A percentile compares a stretch with the other conserved stretches of the same genome.
These are phyloP conservation scores for Erysimum cheiri DNA, from an alignment of 441 rosid species.

Conservation along the genomic window DNA sequence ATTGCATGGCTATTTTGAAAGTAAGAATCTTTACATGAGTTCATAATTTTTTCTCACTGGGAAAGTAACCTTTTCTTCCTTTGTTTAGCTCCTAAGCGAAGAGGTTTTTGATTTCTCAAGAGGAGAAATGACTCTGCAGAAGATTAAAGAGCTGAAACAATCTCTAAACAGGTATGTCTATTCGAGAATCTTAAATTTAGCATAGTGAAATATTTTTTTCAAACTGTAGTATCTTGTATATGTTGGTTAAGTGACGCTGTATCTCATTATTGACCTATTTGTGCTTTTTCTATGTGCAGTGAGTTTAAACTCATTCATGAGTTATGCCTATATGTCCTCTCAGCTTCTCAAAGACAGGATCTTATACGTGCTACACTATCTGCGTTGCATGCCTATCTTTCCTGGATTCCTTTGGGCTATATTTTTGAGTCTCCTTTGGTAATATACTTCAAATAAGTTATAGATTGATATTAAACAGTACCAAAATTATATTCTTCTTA, in stretches of 20 bases:
- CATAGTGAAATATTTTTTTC: not conserved
- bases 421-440: conserved; percentile 99
- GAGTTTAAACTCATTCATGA: conserved; percentile 99
- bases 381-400: conserved; percentile 98
- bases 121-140: conserved; percentile 99
- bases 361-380: conserved; percentile 94
- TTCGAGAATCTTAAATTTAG: not conserved
- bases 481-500: conserved; percentile 31
- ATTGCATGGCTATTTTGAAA: conserved; percentile 98
- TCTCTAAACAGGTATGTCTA: conserved; percentile 81
- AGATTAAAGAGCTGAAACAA: conserved; percentile 98
- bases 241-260: conserved; percentile 7
- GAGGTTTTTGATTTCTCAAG: conserved; percentile 99
- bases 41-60: conserved; percentile 11
- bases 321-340: conserved; percentile 95
- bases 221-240: conserved; percentile 11
- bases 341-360: conserved; percentile 97
- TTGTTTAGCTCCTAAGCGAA: conserved; percentile 90
- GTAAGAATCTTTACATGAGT: conserved; percentile 49
- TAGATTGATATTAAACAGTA: conserved; percentile 15
- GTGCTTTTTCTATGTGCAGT: conserved; percentile 59
- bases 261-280: conserved; percentile 27
- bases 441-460: conserved; percentile 39
- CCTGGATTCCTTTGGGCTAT: conserved; percentile 99
- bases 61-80: conserved; percentile 40